phyloP scores from a whole-genome alignment of 2,329 filamentous ascomycete species.

The Phyllosticta citrichinensis region DNA sequence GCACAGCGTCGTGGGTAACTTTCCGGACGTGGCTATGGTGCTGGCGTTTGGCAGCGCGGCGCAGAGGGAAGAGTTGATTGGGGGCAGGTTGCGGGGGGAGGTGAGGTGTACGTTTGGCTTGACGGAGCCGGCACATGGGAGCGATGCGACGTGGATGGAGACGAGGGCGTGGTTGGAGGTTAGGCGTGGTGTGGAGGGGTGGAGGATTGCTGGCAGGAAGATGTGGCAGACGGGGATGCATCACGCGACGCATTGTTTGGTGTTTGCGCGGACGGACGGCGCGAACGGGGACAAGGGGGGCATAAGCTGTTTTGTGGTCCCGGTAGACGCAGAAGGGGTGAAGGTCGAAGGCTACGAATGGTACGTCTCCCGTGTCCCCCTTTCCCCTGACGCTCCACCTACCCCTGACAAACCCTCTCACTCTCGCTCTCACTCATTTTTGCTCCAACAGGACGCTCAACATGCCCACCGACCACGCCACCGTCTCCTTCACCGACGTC shows the following conservation, averaged over 20 bases:
- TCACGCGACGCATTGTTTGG: conserved; percentile 49
- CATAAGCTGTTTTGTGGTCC: conserved; percentile 53
- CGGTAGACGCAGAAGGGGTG: conserved; percentile 42
- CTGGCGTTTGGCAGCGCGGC: conserved; percentile 47
- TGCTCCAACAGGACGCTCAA: conserved; percentile 43
- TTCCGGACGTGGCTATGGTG: conserved; percentile 53
- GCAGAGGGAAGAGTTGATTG: conserved; percentile 46
- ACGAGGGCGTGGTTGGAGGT: conserved; percentile 40
- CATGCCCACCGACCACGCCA: conserved; percentile 58
- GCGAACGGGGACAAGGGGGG: conserved; percentile 43
- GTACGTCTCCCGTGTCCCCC: conserved; percentile 13
- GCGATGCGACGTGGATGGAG: conserved; percentile 53
- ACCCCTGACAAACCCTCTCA: not conserved
- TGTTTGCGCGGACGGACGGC: conserved; percentile 51
- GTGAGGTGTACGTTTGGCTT: conserved; percentile 52
- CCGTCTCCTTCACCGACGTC: conserved; percentile 47
- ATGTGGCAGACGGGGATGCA: conserved; percentile 59
- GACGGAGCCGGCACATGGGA: conserved; percentile 52
- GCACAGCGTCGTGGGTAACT: conserved; percentile 53
- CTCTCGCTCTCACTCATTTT: not conserved
- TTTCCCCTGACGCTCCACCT: not conserved
- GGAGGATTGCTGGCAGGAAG: conserved; percentile 48
- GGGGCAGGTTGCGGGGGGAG: conserved; percentile 41
- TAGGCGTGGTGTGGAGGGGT: conserved; percentile 36
- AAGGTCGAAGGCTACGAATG: conserved; percentile 50